Percentiles rank a stretch among this genome's conserved stretches.
Conservation (phyloP, 371 early-diverging fungal species). For the Actinomortierella wolfii region DNA sequence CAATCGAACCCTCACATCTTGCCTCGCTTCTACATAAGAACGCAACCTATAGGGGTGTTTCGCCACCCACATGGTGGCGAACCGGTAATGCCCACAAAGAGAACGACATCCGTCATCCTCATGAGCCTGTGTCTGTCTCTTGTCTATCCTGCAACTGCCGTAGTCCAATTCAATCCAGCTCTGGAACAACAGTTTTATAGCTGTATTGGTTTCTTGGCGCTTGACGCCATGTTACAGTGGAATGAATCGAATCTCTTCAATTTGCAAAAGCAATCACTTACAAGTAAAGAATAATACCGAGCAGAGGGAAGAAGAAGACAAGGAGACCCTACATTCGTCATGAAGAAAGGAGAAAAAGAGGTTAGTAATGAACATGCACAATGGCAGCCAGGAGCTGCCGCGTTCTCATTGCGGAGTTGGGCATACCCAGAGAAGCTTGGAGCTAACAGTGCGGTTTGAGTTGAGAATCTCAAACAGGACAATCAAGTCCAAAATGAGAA, state of each 20-base stretch:
- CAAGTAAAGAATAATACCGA: constrained; percentile 66
- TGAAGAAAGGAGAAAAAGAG: neutral
- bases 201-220: neutral
- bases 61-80: too few relatives aligned
- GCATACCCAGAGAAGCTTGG: constrained; percentile 30
- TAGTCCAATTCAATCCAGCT: neutral
- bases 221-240: neutral
- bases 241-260: neutral
- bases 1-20: too few relatives aligned
- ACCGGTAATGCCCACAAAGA: too few relatives aligned
- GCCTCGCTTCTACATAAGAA: too few relatives aligned
- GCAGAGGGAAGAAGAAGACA: constrained; percentile 66
- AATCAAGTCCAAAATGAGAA: constrained; percentile 63
- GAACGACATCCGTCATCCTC: too few relatives aligned
- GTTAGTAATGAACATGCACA: neutral
- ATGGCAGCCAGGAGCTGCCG: too few relatives aligned
- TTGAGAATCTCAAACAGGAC: constrained; percentile 66
- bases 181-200: neutral
- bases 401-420: neutral
- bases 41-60: too few relatives aligned
- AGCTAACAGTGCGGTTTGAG: constrained; percentile 54
- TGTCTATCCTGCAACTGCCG: neutral
- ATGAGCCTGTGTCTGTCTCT: too few relatives aligned
- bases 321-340: constrained; percentile 58
- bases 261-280: constrained; percentile 45